A percentile compares a stretch with the other conserved stretches of the same genome.
These are phyloP conservation scores for Sequoia sempervirens DNA, from an alignment of 75 land plant species.

Conservation along the genomic window DNA sequence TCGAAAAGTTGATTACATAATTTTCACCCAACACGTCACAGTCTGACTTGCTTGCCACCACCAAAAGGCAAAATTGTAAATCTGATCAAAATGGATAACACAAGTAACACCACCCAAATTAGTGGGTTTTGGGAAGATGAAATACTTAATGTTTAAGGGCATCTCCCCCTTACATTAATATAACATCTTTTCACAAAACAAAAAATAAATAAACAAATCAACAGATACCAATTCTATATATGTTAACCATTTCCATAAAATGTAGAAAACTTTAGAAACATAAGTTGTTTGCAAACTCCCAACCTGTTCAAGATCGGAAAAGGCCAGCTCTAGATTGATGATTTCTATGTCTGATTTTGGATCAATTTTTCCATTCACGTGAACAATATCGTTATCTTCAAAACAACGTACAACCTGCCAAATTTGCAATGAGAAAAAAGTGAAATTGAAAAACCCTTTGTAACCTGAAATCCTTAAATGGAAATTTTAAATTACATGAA, in stretches of 20 bases:
- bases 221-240: background rate
- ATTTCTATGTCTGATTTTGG: slow-evolving; percentile 94
- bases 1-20: no score
- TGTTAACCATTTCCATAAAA: background rate
- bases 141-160: background rate
- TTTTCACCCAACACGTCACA: no score
- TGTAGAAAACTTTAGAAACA: background rate
- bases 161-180: background rate
- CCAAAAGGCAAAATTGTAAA: background rate
- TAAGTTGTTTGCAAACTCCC: background rate
- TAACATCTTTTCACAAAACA: background rate
- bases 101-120: background rate
- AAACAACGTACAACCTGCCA: slow-evolving; percentile 94
- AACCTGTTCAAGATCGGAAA: slow-evolving; percentile 96
- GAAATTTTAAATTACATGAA: background rate
- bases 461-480: background rate
- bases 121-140: background rate
- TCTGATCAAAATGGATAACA: background rate
- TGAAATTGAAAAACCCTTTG: background rate
- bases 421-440: background rate
- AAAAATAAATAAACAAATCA: background rate
- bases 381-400: slow-evolving; percentile 94
- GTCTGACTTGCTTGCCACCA: background rate
- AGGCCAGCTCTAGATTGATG: slow-evolving; percentile 89
- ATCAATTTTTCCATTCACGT: slow-evolving; percentile 95